Conservation (phyloP, 768 basidiomycete species). For the Tulasnella sp. region DNA sequence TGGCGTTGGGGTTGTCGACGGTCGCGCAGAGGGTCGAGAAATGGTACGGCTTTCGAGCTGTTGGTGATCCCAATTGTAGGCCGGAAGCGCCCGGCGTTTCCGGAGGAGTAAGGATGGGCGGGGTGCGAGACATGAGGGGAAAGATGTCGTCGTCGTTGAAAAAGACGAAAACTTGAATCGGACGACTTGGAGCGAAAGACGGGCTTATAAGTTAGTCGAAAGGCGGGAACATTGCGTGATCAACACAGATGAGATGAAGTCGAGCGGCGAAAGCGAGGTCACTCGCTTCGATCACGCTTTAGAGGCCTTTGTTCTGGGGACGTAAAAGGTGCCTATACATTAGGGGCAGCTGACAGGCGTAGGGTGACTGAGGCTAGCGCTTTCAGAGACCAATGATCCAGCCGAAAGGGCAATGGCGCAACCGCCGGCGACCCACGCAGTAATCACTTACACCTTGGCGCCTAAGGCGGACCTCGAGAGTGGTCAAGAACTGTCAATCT, state of each 20-base stretch:
- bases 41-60: conserved; percentile 51
- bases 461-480: background rate
- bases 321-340: background rate
- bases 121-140: conserved; percentile 3
- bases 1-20: conserved; percentile 84
- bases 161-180: background rate
- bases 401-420: background rate
- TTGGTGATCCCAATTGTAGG: background rate
- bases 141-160: background rate
- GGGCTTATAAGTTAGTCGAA: background rate
- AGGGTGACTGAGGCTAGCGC: background rate
- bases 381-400: background rate
- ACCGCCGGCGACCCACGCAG: background rate
- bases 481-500: background rate
- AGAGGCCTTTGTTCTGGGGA: background rate
- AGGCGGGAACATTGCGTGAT: conserved; percentile 12
- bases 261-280: background rate
- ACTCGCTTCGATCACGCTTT: background rate
- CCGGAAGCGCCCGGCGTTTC: conserved; percentile 23
- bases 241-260: conserved; percentile 2
- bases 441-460: background rate
- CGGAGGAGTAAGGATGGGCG: conserved; percentile 22
- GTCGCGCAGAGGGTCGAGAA: conserved; percentile 90
- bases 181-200: conserved; percentile 5
- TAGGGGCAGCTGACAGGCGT: background rate